Evolutionary conservation across 2,329 filamentous ascomycete genomes (phyloP), one percentile per base, ranked within the genome.

Genomic region (Taxawa tesnikishii): DNA sequence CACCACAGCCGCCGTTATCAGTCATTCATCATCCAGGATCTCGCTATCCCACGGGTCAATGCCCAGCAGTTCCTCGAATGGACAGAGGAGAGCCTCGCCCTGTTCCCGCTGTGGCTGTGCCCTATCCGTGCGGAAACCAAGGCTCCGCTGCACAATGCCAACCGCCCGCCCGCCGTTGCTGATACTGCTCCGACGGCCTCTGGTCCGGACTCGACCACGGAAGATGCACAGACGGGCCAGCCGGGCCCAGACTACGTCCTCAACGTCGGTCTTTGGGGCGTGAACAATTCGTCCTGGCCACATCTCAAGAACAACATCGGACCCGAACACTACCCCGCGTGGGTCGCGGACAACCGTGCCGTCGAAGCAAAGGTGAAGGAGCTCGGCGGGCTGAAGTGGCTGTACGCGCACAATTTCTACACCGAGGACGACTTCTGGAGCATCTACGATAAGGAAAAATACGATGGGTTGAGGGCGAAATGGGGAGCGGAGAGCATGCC

Each of bases 391-490:
- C 75, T 73, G 59, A 81, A 81, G 53, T 79, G 74, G 61, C 55
- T 83, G 1, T 83, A 83, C 40, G 75, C 75, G 1, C 75, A 81
- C 36, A 71, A 73, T 0, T 81, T 75, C 51, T 79, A 79, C 49
- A 70, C 65, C 3, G 69, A 78, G 47, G 64, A 70, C 0, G 77
- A 82, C 41, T 83, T 83, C 48, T 81, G 77, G 76, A 50, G 58
- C 7, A 62, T 70, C 32, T 82, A 80, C 38, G 68, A 79, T 46
- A 59, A 63, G 23, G 43, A 56, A 6, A 70, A 69, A 46, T 80
- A 82, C 39, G 68, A 79, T 27, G 50, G 47, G 3, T 53, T 81
- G 32, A 56, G 77, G 12, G 49, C 52, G 15, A 72, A 68, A 45
- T 82, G 80, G 45, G 54, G 60, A 4, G 77, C 78, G 0, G 56